Evolutionary conservation across 139 green algal species (phyloP).

Genomic region (Tetradesmus obliquus): DNA sequence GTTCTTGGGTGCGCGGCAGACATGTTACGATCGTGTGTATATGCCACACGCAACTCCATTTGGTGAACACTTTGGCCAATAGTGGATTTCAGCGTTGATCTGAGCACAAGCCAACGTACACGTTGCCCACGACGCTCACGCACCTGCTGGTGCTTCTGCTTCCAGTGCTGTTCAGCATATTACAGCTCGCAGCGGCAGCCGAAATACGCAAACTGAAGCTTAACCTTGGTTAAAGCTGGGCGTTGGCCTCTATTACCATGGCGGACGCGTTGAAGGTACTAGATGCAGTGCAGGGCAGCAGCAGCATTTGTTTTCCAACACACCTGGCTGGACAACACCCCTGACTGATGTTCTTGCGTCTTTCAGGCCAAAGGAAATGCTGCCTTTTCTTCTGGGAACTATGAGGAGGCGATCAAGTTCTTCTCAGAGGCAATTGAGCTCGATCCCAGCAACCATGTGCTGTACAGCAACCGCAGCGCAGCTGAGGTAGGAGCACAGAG

Average conservation of each 20-base stretch:
- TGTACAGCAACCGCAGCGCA: constrained; percentile 96
- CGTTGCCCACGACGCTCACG: neutral
- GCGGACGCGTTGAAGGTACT: constrained; percentile 22
- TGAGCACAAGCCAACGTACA: neutral
- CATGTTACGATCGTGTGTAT: neutral
- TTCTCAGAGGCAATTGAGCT: constrained; percentile 89
- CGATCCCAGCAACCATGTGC: constrained; percentile 92
- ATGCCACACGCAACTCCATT: neutral
- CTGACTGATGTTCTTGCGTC: neutral
- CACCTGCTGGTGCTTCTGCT: neutral
- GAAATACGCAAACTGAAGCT: neutral
- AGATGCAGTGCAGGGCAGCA: neutral
- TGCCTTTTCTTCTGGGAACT: constrained; percentile 86
- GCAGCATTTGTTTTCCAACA: neutral
- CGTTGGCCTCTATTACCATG: neutral
- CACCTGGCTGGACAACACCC: neutral
- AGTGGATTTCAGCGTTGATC: neutral
- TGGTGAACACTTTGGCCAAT: neutral
- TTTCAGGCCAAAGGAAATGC: constrained; percentile 94
- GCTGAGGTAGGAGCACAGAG: constrained; percentile 62
- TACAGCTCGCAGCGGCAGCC: neutral
- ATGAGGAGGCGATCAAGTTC: constrained; percentile 85
- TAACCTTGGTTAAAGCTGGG: neutral
- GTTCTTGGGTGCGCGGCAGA: neutral
- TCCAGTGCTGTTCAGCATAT: neutral